These are phyloP conservation scores for Imleria badia DNA, from an alignment of 768 basidiomycete genomes.

Conservation along the genomic window DNA sequence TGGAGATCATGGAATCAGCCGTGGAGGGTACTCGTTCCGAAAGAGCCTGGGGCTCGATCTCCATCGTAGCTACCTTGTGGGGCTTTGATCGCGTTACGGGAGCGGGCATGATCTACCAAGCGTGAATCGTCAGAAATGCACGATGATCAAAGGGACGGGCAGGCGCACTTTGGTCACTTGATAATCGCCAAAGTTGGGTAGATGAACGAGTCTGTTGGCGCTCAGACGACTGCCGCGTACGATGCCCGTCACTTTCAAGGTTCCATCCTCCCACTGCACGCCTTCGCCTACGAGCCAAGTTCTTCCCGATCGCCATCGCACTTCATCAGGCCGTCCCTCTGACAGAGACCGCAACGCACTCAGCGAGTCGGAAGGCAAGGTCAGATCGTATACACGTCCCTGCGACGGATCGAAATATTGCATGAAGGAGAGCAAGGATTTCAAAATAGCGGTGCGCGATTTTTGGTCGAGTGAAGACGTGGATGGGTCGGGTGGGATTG, in stretches of 20 bases:
- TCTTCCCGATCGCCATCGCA: constrained; percentile 82
- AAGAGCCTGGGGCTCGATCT: constrained; percentile 59
- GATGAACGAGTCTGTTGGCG: constrained; percentile 81
- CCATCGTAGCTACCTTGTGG: constrained; percentile 51
- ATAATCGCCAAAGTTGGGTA: constrained; percentile 88
- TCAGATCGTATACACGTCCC: constrained; percentile 71
- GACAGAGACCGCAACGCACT: constrained; percentile 76
- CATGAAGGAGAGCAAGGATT: constrained; percentile 91
- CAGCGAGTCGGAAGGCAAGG: constrained; percentile 59
- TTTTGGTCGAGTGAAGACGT: constrained; percentile 55
- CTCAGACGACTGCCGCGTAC: constrained; percentile 77
- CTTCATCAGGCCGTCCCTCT: constrained; percentile 78
- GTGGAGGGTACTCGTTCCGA: constrained; percentile 62
- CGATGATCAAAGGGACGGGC: not conserved
- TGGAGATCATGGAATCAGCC: constrained; percentile 85
- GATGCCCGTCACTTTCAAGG: constrained; percentile 75
- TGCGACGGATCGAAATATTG: constrained; percentile 92
- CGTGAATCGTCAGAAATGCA: not conserved
- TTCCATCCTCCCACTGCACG: constrained; percentile 60
- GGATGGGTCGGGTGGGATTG: constrained; percentile 55
- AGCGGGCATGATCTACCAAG: constrained; percentile 66
- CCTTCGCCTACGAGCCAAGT: constrained; percentile 75
- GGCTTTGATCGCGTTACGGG: constrained; percentile 40
- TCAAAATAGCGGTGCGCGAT: constrained; percentile 64
- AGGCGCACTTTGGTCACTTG: constrained; percentile 70